Evolutionary conservation across 148 eudicot genomes (phyloP).

Genomic region (Chenopodium suecicum): DNA sequence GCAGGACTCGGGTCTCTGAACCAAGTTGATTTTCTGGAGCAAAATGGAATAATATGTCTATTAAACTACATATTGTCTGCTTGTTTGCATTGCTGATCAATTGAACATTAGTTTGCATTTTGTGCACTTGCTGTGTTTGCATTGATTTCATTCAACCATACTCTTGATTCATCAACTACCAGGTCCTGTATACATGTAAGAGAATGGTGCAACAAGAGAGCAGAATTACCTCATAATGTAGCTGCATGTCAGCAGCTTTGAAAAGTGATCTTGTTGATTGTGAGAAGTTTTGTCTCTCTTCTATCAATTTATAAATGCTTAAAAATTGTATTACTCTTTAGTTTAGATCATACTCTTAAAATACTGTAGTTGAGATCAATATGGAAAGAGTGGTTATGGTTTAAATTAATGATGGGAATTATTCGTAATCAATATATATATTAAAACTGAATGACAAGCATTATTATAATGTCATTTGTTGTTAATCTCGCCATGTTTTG

Average conservation of each 20-base stretch:
- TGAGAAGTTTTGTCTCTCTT: too few relatives aligned
- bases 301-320: too few relatives aligned
- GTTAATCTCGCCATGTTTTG: too few relatives aligned
- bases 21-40: slow-evolving; percentile 29
- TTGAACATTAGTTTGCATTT: background rate
- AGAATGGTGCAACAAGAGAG: background rate
- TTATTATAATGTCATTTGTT: too few relatives aligned
- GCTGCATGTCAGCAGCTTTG: background rate
- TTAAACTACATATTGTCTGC: background rate
- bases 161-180: background rate
- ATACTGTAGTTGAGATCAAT: too few relatives aligned
- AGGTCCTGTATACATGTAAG: background rate
- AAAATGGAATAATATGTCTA: background rate
- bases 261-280: too few relatives aligned
- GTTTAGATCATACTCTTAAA: too few relatives aligned
- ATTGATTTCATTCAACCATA: background rate
- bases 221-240: background rate
- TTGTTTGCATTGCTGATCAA: slow-evolving; percentile 14
- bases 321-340: too few relatives aligned
- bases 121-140: background rate
- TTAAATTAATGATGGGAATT: too few relatives aligned
- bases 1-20: slow-evolving; percentile 42
- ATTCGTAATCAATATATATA: too few relatives aligned
- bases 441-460: too few relatives aligned
- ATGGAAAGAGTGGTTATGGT: too few relatives aligned